Percentiles rank a stretch among this genome's conserved stretches.
Conservation (phyloP, 768 basidiomycete species). For the Trametopsis cervina region DNA sequence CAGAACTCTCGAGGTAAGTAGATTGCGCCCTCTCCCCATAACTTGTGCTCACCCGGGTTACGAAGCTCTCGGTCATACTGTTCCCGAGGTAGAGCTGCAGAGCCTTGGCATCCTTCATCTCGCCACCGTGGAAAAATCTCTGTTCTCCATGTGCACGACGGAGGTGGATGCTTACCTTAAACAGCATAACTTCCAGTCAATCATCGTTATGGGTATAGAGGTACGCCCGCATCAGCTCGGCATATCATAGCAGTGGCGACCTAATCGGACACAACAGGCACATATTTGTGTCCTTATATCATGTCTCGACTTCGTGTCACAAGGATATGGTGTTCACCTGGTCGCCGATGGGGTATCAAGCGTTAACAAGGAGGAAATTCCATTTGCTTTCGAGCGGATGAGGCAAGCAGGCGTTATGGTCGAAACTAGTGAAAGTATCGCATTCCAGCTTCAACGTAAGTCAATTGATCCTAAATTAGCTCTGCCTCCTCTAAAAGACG, state of each 20-base stretch:
- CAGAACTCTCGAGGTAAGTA: conserved; percentile 72
- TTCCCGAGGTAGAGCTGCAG: conserved; percentile 49
- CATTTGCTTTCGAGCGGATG: conserved; percentile 63
- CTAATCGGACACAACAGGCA: no score
- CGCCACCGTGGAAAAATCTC: conserved; percentile 65
- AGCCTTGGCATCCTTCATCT: conserved; percentile 51
- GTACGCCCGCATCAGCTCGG: no score
- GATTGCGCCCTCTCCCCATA: background rate
- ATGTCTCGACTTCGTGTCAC: conserved; percentile 55
- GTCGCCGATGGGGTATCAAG: conserved; percentile 84
- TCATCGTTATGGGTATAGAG: conserved; percentile 87
- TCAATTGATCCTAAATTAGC: no score
- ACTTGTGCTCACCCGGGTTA: background rate
- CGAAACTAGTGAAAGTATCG: conserved; percentile 74
- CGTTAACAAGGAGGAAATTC: conserved; percentile 73
- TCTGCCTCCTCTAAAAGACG: conserved; percentile 16
- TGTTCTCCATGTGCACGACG: conserved; percentile 81
- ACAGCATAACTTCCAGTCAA: conserved; percentile 40
- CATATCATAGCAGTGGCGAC: no score
- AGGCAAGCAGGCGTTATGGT: conserved; percentile 70
- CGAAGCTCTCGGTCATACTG: conserved; percentile 62
- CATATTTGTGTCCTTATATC: conserved; percentile 91
- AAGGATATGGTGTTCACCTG: conserved; percentile 51
- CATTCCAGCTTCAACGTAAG: conserved; percentile 70
- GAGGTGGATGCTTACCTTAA: conserved; percentile 50